Conservation (phyloP, 164 flowering plant species). For the Taxillus chinensis region DNA sequence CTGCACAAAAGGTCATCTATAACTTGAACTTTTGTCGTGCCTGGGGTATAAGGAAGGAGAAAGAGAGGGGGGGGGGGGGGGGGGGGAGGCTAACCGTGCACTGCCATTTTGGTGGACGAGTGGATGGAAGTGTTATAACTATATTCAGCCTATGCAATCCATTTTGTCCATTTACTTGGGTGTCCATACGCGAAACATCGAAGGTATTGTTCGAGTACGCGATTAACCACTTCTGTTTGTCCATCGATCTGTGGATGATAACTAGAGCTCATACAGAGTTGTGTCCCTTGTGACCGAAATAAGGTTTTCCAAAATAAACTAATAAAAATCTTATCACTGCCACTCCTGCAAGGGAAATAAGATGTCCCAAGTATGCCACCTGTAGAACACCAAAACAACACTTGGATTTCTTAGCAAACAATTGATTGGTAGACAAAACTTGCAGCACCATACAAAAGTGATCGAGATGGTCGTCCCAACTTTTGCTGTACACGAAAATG, state of each 20-base stretch:
- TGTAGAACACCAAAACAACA: background rate
- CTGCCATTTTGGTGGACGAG: background rate
- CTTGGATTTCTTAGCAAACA: background rate
- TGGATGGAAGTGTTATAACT: background rate
- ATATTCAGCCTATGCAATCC: background rate
- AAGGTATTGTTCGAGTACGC: no score
- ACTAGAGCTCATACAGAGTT: no score
- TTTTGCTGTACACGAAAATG: background rate
- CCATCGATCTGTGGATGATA: no score
- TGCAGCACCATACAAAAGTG: background rate
- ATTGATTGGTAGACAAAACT: background rate
- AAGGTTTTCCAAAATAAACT: no score
- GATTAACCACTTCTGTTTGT: no score
- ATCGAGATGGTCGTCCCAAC: no score
- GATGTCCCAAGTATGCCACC: background rate
- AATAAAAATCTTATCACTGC: no score
- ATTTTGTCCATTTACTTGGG: background rate
- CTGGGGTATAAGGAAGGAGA: background rate
- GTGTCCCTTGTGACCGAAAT: no score
- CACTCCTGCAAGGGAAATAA: background rate
- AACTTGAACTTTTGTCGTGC: background rate
- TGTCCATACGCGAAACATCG: no score
- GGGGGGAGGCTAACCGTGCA: background rate
- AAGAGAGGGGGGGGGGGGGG: no score
- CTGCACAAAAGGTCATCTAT: background rate